Conservation (phyloP, 2,329 filamentous ascomycete species). For the Talaromyces piceae region DNA sequence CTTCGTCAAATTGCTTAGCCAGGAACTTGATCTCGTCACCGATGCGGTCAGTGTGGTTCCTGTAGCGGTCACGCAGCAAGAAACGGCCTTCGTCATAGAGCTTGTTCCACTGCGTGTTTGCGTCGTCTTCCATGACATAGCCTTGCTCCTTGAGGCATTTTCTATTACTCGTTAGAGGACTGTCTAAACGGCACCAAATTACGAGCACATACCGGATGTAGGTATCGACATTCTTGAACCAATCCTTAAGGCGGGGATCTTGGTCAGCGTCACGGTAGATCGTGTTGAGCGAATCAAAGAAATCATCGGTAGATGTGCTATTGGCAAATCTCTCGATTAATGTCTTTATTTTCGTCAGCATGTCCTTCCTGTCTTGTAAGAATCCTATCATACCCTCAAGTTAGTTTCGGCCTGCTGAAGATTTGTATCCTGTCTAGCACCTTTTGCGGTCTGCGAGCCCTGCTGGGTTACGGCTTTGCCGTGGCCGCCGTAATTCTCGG, state of each 20-base stretch:
- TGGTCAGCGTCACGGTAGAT: conserved; percentile 82
- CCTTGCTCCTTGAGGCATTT: conserved; percentile 82
- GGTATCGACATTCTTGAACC: conserved; percentile 72
- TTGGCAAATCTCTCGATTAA: conserved; percentile 95
- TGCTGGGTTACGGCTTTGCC: conserved; percentile 58
- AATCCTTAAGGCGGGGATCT: conserved; percentile 77
- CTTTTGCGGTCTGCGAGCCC: conserved; percentile 61
- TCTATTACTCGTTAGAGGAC: conserved; percentile 29
- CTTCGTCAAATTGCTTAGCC: conserved; percentile 78
- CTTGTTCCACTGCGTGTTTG: conserved; percentile 72
- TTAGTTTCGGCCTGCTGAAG: conserved; percentile 69
- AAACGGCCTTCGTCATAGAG: conserved; percentile 81
- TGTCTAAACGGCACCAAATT: neutral
- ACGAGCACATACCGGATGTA: conserved; percentile 53
- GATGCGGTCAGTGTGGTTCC: conserved; percentile 74
- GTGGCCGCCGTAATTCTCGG: conserved; percentile 77
- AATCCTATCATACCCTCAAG: conserved; percentile 56
- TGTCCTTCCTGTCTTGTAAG: conserved; percentile 28
- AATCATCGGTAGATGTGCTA: conserved; percentile 76
- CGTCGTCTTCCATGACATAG: conserved; percentile 75
- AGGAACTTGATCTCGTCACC: conserved; percentile 88
- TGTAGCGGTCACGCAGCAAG: conserved; percentile 83
- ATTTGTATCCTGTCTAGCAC: conserved; percentile 57
- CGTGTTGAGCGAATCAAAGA: conserved; percentile 75
- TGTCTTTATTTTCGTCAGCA: conserved; percentile 54